Base-by-base conservation (phyloP, 371 early-diverging fungal genomes). In the Basidiobolus meristosporus region DNA sequence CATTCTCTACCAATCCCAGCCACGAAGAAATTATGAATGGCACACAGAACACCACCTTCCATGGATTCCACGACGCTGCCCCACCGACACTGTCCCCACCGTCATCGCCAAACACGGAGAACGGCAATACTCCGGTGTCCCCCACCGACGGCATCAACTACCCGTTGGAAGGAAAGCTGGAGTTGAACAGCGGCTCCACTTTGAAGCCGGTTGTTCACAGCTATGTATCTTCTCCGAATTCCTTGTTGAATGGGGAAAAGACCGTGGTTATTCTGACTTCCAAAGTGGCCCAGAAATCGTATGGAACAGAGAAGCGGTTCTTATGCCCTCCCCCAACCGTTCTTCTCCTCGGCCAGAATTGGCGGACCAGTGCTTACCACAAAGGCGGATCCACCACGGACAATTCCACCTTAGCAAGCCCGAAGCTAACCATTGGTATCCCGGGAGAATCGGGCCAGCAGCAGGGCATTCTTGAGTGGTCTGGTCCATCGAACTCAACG, bases 251-350 rank as follows among this genome's bases (percentile, higher is more conserved):
- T 12, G 34, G 34, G 14, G 34, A 34, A 34, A 14, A 18, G 18
- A 34, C 34, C 5, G 34, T 34, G 7, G 34, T 34, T 16, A 7
- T 34, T 16, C 14, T 34, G 34, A 34, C 34, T 7, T 71, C 75
- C 2, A 54, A 68, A 0, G 75, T 76, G 14, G 86, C 82, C 5
- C 86, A 86, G 52, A 86, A 86, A 56, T 81, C 82, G 2, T 86
- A 86, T 50, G 86, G 86, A 14, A 67, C 74, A 36, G 86, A 86
- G 46, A 83, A 83, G 51, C 67, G 86, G 0, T 85, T 81, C 50
- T 52, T 85, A 22, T 83, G 82, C 51, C 86, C 86, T 23, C 82
- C 86, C 19, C 86, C 86, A 67, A 79, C 15, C 44, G 45, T 34
- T 45, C 54, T 37, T 44, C 52, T 17, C 45, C 48, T 30, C 21